Percentiles rank a stretch among this genome's conserved stretches.
Conservation (phyloP, 495 filamentous ascomycete genomes). For the Polyplosphaeria fusca region DNA sequence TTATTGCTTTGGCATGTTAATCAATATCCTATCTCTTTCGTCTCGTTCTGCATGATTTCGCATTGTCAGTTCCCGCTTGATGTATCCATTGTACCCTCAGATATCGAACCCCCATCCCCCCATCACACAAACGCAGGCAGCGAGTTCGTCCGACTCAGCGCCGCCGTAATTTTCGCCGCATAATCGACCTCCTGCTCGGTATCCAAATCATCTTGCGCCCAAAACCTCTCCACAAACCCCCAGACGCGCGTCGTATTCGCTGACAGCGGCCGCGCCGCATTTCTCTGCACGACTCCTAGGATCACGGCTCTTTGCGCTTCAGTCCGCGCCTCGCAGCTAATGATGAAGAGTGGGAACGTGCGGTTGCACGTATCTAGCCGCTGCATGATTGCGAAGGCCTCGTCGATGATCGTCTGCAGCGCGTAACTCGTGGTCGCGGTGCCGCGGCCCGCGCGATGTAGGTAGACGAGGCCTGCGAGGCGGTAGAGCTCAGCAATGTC, state of each 20-base stretch:
- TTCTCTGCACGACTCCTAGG: constrained; percentile 1
- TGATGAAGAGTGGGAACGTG: constrained; percentile 33
- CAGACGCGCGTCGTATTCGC: constrained; percentile 2
- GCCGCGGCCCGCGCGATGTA: not conserved
- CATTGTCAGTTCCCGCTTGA: too few relatives aligned
- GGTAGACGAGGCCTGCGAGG: constrained; percentile 4
- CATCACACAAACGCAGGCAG: constrained; percentile 8
- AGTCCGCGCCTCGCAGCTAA: constrained; percentile 33
- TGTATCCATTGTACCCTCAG: too few relatives aligned
- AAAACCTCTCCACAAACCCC: constrained; percentile 5
- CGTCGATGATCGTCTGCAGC: not conserved
- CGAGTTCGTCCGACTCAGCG: not conserved
- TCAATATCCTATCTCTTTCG: too few relatives aligned
- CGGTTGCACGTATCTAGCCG: constrained; percentile 7
- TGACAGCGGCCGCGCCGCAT: not conserved
- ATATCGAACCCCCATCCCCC: too few relatives aligned
- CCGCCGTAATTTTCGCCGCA: not conserved
- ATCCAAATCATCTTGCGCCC: constrained; percentile 18
- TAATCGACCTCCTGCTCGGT: constrained; percentile 3
- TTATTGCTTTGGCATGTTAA: too few relatives aligned
- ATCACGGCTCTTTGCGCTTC: constrained; percentile 30
- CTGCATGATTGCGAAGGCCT: constrained; percentile 2
- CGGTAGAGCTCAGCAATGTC: constrained; percentile 14
- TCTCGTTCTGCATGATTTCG: too few relatives aligned
- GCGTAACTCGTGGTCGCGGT: not conserved